These are phyloP conservation scores for Bryoerythrophyllum caledonicum DNA, from an alignment of 225 moss, liverwort and hornwort species.

Conservation along the genomic window DNA sequence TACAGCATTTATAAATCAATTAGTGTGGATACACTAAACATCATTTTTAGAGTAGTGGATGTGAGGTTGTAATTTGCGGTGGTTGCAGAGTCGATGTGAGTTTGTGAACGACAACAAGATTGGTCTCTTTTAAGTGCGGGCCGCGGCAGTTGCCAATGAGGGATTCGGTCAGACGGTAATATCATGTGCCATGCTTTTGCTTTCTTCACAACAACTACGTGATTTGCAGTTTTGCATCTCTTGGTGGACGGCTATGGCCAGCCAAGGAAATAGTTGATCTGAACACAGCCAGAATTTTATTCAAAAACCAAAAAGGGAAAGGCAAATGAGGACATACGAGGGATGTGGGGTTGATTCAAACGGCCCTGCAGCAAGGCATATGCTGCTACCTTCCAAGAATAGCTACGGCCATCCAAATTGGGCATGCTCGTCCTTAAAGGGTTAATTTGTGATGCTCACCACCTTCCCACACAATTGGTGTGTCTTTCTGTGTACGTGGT, in stretches of 20 bases:
- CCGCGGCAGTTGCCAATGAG: neutral
- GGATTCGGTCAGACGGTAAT: neutral
- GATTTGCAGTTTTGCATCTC: neutral
- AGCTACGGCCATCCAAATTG: too few relatives aligned
- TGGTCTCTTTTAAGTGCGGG: neutral
- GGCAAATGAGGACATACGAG: too few relatives aligned
- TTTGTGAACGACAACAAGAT: neutral
- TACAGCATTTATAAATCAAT: too few relatives aligned
- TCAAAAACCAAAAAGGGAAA: too few relatives aligned
- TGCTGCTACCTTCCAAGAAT: too few relatives aligned
- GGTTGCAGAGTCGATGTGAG: neutral
- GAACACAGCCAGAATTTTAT: too few relatives aligned
- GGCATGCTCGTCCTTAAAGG: too few relatives aligned
- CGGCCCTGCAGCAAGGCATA: too few relatives aligned
- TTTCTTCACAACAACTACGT: neutral
- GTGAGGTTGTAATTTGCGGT: neutral
- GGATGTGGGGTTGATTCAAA: too few relatives aligned
- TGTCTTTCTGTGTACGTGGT: neutral
- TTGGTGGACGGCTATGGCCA: neutral
- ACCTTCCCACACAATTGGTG: neutral
- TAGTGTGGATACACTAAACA: too few relatives aligned
- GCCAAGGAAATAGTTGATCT: too few relatives aligned
- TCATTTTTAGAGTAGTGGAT: too few relatives aligned
- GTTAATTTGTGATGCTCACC: conserved; percentile 19
- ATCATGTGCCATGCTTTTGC: neutral